Evolutionary conservation across 768 basidiomycete genomes (phyloP).

Genomic region (Dacryopinax spathularia): DNA sequence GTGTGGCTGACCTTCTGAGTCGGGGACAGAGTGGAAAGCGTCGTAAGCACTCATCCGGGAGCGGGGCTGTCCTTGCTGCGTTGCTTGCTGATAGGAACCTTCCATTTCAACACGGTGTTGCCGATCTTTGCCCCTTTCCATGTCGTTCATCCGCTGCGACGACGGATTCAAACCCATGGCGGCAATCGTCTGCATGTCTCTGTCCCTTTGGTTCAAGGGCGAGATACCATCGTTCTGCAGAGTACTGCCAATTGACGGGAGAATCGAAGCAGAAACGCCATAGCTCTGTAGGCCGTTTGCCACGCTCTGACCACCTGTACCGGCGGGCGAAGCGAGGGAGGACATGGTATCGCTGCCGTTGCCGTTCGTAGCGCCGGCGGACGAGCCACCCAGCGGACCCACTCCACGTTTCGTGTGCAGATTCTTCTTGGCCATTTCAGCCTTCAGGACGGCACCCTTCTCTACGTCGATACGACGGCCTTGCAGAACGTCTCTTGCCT

Average conservation of each 20-base stretch:
- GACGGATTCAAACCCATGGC: slow-evolving; percentile 32
- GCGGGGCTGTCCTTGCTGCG: slow-evolving; percentile 23
- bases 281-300: slow-evolving; percentile 14
- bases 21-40: slow-evolving; percentile 56
- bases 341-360: slow-evolving; percentile 19
- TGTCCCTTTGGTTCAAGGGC: slow-evolving; percentile 31
- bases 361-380: slow-evolving; percentile 20
- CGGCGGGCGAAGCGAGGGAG: slow-evolving; percentile 11
- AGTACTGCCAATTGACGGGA: slow-evolving; percentile 5
- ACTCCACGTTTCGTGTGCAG: slow-evolving; percentile 87
- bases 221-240: slow-evolving; percentile 14
- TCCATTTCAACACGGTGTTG: slow-evolving; percentile 30
- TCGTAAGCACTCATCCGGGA: slow-evolving; percentile 45
- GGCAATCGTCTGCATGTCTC: slow-evolving; percentile 34
- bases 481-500: slow-evolving; percentile 75
- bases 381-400: slow-evolving; percentile 40
- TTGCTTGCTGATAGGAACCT: slow-evolving; percentile 34
- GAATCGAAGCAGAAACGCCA: slow-evolving; percentile 6
- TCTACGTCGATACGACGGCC: slow-evolving; percentile 84
- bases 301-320: slow-evolving; percentile 17
- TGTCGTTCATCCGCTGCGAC: slow-evolving; percentile 11
- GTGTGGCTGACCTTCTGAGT: slow-evolving; percentile 8
- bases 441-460: slow-evolving; percentile 84
- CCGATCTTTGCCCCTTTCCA: slow-evolving; percentile 26
- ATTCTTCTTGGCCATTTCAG: slow-evolving; percentile 99